Percentiles rank a stretch among this genome's conserved stretches.
Evolutionary conservation across 2,329 filamentous ascomycete genomes (phyloP).

Genomic region (Thelonectria blattea): DNA sequence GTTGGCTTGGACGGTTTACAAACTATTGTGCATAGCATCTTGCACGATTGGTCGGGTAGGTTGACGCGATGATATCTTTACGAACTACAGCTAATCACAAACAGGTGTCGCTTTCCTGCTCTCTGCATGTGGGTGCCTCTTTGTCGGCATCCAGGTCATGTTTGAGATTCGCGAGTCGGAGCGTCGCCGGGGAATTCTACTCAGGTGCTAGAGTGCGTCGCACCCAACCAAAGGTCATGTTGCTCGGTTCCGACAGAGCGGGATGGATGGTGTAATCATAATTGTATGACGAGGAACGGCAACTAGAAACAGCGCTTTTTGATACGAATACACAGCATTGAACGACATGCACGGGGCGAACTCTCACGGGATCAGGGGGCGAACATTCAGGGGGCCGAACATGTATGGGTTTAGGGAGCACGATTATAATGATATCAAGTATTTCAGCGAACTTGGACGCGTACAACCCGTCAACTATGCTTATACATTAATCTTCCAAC

Average conservation of each 20-base stretch:
- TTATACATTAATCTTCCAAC: constrained; percentile 9
- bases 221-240: background rate
- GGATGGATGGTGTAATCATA: constrained; percentile 26
- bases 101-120: constrained; percentile 75
- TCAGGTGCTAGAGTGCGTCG: constrained; percentile 72
- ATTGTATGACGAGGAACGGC: constrained; percentile 18
- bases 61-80: background rate
- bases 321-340: constrained; percentile 13
- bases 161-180: constrained; percentile 92
- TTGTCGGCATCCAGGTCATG: constrained; percentile 91
- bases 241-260: constrained; percentile 5
- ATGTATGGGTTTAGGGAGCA: background rate
- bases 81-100: constrained; percentile 30
- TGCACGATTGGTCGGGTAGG: constrained; percentile 74
- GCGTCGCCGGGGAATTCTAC: constrained; percentile 76
- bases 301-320: constrained; percentile 1
- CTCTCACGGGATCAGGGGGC: background rate
- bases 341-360: constrained; percentile 3
- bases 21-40: constrained; percentile 75
- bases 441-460: constrained; percentile 4
- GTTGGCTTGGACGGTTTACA: constrained; percentile 87
- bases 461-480: background rate
- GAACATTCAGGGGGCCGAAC: too few relatives aligned
- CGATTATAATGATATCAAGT: constrained; percentile 3
- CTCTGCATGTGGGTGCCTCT: constrained; percentile 74